A percentile compares a stretch with the other conserved stretches of the same genome.
Conservation (phyloP, 202 grass and related monocot species). For the Zizania palustris region DNA sequence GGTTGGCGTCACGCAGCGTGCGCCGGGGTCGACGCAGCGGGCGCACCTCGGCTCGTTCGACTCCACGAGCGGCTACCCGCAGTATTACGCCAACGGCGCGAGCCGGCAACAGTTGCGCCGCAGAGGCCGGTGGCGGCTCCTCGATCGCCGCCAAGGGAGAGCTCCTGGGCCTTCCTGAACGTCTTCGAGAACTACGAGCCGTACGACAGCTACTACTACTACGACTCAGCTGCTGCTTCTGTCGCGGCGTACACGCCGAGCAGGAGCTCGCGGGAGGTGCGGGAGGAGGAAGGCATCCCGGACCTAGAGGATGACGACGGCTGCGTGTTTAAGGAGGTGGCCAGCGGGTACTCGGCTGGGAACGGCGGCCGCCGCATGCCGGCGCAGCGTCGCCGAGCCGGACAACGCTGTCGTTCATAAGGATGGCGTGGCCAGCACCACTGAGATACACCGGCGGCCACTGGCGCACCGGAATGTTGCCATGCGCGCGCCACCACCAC, state of each 20-base stretch:
- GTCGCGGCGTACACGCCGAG: slow-evolving; percentile 67
- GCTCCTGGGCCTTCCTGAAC: slow-evolving; percentile 87
- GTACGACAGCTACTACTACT: slow-evolving; percentile 44
- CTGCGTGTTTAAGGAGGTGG: slow-evolving; percentile 52
- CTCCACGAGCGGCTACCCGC: slow-evolving; percentile 30
- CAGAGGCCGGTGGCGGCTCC: slow-evolving; percentile 32
- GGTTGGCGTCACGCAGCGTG: slow-evolving; percentile 55
- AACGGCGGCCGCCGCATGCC: slow-evolving; percentile 36
- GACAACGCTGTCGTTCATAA: slow-evolving; percentile 41
- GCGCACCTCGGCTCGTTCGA: slow-evolving; percentile 44
- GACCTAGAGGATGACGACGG: slow-evolving; percentile 78
- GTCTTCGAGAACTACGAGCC: slow-evolving; percentile 65
- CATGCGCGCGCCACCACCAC: not conserved
- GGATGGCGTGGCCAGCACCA: slow-evolving; percentile 24
- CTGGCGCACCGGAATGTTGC: slow-evolving; percentile 9
- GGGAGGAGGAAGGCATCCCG: slow-evolving; percentile 96
- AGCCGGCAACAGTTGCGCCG: not conserved
- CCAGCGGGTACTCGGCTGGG: slow-evolving; percentile 46
- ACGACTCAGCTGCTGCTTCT: not conserved
- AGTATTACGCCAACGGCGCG: slow-evolving; percentile 41
- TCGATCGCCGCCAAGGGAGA: slow-evolving; percentile 65
- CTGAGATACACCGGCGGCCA: slow-evolving; percentile 33
- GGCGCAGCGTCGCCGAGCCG: slow-evolving; percentile 15
- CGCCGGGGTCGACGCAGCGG: slow-evolving; percentile 35
- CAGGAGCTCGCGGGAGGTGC: slow-evolving; percentile 81